These are phyloP conservation scores for Oenanthe javanica DNA, from an alignment of 140 eudicot species.

Conservation along the genomic window DNA sequence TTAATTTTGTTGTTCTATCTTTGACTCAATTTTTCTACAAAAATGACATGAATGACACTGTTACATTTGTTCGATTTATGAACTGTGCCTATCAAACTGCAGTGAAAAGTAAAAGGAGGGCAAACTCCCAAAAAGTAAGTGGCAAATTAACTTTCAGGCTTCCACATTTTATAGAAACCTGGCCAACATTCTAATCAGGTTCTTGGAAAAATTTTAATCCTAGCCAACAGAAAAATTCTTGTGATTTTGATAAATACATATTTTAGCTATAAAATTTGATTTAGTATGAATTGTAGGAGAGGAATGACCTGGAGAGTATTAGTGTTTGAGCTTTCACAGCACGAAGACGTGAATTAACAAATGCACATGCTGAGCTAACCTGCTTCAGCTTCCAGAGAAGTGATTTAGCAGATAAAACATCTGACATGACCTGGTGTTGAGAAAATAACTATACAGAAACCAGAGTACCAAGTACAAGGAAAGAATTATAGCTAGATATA, in stretches of 20 bases:
- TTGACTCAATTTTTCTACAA: not conserved
- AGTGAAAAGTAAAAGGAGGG: not conserved
- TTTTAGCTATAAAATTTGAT: not conserved
- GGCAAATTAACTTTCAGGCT: not conserved
- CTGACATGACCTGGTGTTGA: conserved; percentile 42
- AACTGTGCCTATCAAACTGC: not conserved
- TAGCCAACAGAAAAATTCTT: not conserved
- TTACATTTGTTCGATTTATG: not conserved
- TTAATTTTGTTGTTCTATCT: not conserved
- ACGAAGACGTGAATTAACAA: conserved; percentile 63
- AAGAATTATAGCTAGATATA: not conserved
- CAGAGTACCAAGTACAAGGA: not conserved
- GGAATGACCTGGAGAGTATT: conserved; percentile 54
- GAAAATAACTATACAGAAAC: not conserved
- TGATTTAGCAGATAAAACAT: conserved; percentile 34
- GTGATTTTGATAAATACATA: not conserved
- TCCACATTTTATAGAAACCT: not conserved
- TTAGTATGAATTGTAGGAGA: not conserved
- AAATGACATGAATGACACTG: not conserved
- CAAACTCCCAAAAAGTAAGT: not conserved
- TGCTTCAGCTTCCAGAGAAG: conserved; percentile 68
- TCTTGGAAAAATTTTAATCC: not conserved
- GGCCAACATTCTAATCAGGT: not conserved
- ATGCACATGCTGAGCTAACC: conserved; percentile 48
- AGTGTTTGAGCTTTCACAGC: conserved; percentile 65